Evolutionary conservation across 331 rosid genomes (phyloP).

Genomic region (Pyrus hybrid): DNA sequence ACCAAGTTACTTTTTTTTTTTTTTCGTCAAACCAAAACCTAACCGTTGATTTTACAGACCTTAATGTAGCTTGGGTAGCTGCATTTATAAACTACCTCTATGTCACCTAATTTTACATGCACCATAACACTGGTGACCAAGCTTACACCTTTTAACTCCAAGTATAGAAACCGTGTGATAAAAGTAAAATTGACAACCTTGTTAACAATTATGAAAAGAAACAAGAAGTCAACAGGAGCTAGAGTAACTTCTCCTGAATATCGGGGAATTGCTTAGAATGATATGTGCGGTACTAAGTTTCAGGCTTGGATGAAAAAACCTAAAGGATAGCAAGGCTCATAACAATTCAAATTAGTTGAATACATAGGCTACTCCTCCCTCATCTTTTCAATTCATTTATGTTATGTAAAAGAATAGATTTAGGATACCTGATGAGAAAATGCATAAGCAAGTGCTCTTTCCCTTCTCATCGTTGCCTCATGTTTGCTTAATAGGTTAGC

Average conservation of each 20-base stretch:
- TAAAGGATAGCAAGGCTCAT: not conserved
- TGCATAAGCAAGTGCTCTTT: conserved; percentile 96
- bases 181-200: not conserved
- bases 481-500: conserved; percentile 74
- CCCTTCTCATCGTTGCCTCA: conserved; percentile 90
- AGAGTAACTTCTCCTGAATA: not conserved
- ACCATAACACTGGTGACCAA: not conserved
- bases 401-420: conserved; percentile 1
- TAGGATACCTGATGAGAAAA: conserved; percentile 86
- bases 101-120: not conserved
- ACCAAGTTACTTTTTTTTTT: not conserved
- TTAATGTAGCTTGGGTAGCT: not conserved
- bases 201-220: not conserved
- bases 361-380: not conserved
- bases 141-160: not conserved
- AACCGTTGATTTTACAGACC: not conserved
- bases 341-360: not conserved
- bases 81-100: not conserved
- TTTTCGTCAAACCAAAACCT: not conserved
- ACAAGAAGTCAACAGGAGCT: not conserved
- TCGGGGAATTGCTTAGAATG: not conserved
- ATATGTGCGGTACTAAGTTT: not conserved
- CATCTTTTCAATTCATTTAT: not conserved
- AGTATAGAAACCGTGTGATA: not conserved
- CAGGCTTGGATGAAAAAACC: not conserved